Base-by-base conservation (phyloP, 2,329 filamentous ascomycete species). In the Colletotrichum paranaense region DNA sequence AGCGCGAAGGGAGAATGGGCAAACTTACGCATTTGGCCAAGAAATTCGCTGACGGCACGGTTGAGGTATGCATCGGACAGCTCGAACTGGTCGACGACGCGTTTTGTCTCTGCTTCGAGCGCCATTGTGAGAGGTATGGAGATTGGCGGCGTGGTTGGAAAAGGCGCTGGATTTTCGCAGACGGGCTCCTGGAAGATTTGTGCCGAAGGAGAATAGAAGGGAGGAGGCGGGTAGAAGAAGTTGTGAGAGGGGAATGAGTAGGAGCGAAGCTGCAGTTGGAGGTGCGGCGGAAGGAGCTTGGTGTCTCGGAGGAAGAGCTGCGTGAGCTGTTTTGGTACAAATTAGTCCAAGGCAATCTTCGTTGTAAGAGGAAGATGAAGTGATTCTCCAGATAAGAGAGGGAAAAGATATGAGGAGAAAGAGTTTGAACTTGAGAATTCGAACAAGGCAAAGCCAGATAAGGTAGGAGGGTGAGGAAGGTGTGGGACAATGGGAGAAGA, bases 1-100 rank as follows among this genome's bases (percentile, higher is more conserved):
- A 38, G 38, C 14, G 38, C 16, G 63, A 14, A 14, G 68, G 42
- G 49, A 35, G n/a, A 67, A 26, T 24, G 35, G 24, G 58, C 19
- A 28, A 59, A 82, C 84, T 69, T 83, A 88, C 93, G 87, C 92
- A 98, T 95, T 86, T 98, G 92, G 74, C 88, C 87, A 76, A 98
- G 89, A 81, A 98, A 99, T 82, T 98, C 95, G 76, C 91, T 87
- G 74, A 98, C 95, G 76, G 92, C 94, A 79, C 88, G 90, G 82
- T 95, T 94, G 79, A 98, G 89, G 83, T 95, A 89, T 66, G 92
- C 90, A 78, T 95, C 89, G 74, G 91, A 88, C 84, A 95, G 96
- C 67, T 97, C 94, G 84, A 98, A 98, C 83, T 97, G 91, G 78
- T 90, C 90, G 78, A 94, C 93, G 79, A 98, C 91, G 80, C 90